Evolutionary conservation across 495 filamentous ascomycete genomes (phyloP).

Genomic region (Penicillium arizonense): DNA sequence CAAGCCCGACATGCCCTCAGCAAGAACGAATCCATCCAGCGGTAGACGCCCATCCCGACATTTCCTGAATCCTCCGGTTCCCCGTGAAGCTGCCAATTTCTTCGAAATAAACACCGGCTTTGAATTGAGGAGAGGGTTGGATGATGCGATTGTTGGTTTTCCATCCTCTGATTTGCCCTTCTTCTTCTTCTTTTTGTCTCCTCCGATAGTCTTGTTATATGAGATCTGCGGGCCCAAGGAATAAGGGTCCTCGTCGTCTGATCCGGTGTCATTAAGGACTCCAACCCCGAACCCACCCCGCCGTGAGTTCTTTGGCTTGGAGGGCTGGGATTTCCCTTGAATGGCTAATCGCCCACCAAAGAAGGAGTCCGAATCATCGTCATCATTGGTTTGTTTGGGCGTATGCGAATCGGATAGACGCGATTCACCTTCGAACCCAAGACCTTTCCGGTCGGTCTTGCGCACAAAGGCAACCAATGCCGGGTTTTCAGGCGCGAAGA

Average conservation of each 20-base stretch:
- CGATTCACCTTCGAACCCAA: constrained; percentile 74
- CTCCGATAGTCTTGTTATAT: constrained; percentile 83
- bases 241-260: constrained; percentile 97
- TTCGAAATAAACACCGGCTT: constrained; percentile 81
- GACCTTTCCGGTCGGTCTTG: constrained; percentile 78
- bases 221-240: constrained; percentile 86
- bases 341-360: constrained; percentile 36
- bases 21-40: constrained; percentile 80
- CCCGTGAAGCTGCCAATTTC: constrained; percentile 58
- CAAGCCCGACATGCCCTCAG: constrained; percentile 54
- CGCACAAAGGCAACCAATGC: constrained; percentile 69
- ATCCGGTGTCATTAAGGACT: constrained; percentile 89
- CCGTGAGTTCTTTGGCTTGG: constrained; percentile 48
- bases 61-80: constrained; percentile 61
- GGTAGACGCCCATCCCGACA: constrained; percentile 89
- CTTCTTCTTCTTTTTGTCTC: constrained; percentile 82
- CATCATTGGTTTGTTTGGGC: constrained; percentile 42
- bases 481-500: constrained; percentile 89
- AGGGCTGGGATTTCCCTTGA: constrained; percentile 28
- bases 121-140: constrained; percentile 64
- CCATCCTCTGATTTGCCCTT: constrained; percentile 40
- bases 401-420: constrained; percentile 39
- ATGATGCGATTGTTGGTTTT: constrained; percentile 35
- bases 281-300: constrained; percentile 82
- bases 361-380: constrained; percentile 48